A percentile compares a stretch with the other conserved stretches of the same genome.
phyloP scores from a whole-genome alignment of 495 filamentous ascomycete genomes.

The Penicillium pulvis region DNA sequence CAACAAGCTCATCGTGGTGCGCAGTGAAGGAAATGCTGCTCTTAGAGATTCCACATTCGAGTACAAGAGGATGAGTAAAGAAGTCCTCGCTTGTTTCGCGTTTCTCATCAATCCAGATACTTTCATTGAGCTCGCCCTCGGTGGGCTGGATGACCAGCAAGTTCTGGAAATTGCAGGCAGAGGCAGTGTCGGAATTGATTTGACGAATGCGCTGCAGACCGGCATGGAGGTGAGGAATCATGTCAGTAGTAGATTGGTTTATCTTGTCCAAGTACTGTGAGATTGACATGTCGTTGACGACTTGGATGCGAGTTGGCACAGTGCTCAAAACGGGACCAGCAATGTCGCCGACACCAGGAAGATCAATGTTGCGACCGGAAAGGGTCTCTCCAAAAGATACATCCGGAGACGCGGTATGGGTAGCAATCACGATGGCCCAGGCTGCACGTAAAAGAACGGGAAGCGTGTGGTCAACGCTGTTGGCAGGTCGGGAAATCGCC shows the following conservation, averaged over 20 bases:
- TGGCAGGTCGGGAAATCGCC: constrained; percentile 20
- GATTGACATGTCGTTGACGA: constrained; percentile 39
- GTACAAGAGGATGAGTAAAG: constrained; percentile 51
- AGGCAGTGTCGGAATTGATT: constrained; percentile 36
- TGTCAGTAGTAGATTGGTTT: constrained; percentile 44
- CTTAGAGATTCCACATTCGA: constrained; percentile 45
- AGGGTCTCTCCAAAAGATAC: constrained; percentile 59
- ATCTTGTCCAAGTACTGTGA: constrained; percentile 44
- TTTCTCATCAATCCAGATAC: constrained; percentile 48
- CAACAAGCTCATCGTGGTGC: constrained; percentile 42
- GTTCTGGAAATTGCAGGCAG: constrained; percentile 66
- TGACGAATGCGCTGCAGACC: constrained; percentile 47
- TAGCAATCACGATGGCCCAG: constrained; percentile 53
- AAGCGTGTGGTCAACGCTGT: constrained; percentile 41
- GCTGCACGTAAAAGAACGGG: constrained; percentile 55
- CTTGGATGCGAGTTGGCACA: constrained; percentile 47
- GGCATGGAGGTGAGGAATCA: constrained; percentile 53
- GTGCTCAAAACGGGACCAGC: constrained; percentile 57
- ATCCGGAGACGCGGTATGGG: constrained; percentile 47
- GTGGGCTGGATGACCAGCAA: constrained; percentile 58
- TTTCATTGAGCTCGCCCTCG: constrained; percentile 28
- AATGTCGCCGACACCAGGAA: constrained; percentile 52
- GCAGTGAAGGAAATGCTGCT: constrained; percentile 31
- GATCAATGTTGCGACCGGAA: constrained; percentile 54
- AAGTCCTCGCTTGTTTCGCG: constrained; percentile 48